phyloP scores from a whole-genome alignment of 1,284 basidiomycete genomes.

The Microbotryum saponariae region DNA sequence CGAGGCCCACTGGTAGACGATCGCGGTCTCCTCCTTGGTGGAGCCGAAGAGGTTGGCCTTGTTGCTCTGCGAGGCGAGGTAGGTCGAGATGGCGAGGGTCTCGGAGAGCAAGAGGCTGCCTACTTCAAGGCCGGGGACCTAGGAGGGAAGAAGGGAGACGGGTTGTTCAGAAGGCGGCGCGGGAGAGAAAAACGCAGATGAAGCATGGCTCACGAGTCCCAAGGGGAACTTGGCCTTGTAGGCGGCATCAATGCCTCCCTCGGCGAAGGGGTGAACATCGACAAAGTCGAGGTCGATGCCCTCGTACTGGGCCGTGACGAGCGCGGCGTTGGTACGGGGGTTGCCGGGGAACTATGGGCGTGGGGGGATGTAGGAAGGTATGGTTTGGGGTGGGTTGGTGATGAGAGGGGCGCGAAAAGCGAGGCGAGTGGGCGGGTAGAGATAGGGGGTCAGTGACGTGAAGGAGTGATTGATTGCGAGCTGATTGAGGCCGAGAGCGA shows the following conservation, averaged over 20 bases:
- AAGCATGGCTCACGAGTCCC: constrained; percentile 11
- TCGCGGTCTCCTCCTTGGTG: constrained; percentile 28
- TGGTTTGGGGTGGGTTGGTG: too few relatives aligned
- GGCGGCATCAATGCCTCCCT: constrained; percentile 39
- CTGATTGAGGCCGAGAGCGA: too few relatives aligned
- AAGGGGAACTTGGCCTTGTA: constrained; percentile 32
- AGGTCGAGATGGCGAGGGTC: constrained; percentile 67
- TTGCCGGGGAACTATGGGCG: constrained; percentile 15
- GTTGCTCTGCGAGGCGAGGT: constrained; percentile 48
- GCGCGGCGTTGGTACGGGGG: constrained; percentile 44
- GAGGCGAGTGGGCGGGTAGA: too few relatives aligned
- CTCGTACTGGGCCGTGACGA: constrained; percentile 61
- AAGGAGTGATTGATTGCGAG: too few relatives aligned
- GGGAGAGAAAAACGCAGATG: neutral
- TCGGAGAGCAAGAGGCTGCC: constrained; percentile 71
- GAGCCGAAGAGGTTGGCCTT: constrained; percentile 32
- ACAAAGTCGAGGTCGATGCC: constrained; percentile 63
- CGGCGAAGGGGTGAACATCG: constrained; percentile 68
- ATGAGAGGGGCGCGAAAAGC: too few relatives aligned
- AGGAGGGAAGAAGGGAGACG: constrained; percentile 51
- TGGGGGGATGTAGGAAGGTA: too few relatives aligned
- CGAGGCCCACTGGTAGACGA: constrained; percentile 33
- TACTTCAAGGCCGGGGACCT: constrained; percentile 78
- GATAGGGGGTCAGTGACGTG: too few relatives aligned
- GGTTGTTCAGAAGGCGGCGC: neutral